phyloP scores from a whole-genome alignment of 768 basidiomycete genomes.

The Boletus rubescentipes region DNA sequence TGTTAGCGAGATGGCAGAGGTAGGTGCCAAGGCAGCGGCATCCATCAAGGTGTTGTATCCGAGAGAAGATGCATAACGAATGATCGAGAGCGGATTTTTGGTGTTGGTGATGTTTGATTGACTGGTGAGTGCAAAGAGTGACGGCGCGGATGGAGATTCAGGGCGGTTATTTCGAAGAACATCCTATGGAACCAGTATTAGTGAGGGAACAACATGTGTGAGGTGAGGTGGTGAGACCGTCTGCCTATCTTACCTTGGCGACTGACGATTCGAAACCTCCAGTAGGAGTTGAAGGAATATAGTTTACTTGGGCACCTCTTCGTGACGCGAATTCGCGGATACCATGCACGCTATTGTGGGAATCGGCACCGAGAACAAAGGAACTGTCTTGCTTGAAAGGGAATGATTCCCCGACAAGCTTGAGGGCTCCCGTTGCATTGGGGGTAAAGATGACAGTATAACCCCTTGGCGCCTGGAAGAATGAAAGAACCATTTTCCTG shows the following conservation, averaged over 20 bases:
- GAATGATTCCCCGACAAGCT: constrained; percentile 79
- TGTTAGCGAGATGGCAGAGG: constrained; percentile 62
- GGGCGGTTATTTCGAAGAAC: constrained; percentile 53
- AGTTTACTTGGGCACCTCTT: constrained; percentile 56
- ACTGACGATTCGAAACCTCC: constrained; percentile 62
- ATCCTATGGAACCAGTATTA: constrained; percentile 38
- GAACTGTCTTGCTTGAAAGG: constrained; percentile 59
- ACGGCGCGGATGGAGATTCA: constrained; percentile 36
- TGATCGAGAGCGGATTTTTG: constrained; percentile 65
- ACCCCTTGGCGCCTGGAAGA: constrained; percentile 72
- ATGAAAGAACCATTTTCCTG: constrained; percentile 67
- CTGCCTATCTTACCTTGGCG: constrained; percentile 51
- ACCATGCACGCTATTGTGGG: constrained; percentile 84
- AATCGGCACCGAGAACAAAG: constrained; percentile 72
- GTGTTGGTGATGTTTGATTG: constrained; percentile 82
- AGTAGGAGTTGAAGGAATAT: constrained; percentile 60
- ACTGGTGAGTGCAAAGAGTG: constrained; percentile 73
- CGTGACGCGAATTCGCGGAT: constrained; percentile 68
- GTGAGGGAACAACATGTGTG: constrained; percentile 18
- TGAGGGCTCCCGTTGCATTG: constrained; percentile 77
- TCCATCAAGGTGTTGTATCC: constrained; percentile 80
- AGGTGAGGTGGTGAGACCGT: neutral
- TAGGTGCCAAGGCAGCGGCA: constrained; percentile 77
- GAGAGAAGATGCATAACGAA: constrained; percentile 60
- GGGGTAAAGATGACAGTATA: constrained; percentile 83